These are phyloP conservation scores for Bidens hawaiensis DNA, from an alignment of 140 eudicot genomes.

Conservation along the genomic window DNA sequence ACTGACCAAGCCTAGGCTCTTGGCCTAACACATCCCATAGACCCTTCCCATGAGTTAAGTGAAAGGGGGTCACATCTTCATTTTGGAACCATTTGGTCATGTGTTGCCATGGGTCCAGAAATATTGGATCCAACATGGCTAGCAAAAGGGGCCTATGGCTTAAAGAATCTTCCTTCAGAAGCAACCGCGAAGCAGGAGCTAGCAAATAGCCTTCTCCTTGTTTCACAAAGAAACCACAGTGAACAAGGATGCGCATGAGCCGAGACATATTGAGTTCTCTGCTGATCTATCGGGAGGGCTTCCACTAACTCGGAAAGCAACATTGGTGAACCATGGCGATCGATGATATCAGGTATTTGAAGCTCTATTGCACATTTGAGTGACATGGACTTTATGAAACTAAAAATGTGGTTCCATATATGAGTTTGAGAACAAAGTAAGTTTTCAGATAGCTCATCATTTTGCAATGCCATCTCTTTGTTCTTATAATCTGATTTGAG, in stretches of 20 bases:
- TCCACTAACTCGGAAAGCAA: constrained; percentile 10
- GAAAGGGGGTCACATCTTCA: constrained; percentile 17
- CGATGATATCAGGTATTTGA: constrained; percentile 39
- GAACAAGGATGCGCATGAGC: constrained; percentile 35
- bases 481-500: neutral
- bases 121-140: constrained; percentile 19
- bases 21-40: constrained; percentile 6
- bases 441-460: constrained; percentile 5
- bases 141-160: constrained; percentile 24
- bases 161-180: constrained; percentile 28
- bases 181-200: constrained; percentile 25
- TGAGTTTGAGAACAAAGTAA: constrained; percentile 35
- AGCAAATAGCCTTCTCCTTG: constrained; percentile 24
- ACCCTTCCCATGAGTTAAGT: constrained; percentile 4
- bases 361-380: constrained; percentile 50
- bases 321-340: constrained; percentile 45
- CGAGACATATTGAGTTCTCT: constrained; percentile 13
- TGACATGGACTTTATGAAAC: constrained; percentile 34
- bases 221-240: constrained; percentile 28
- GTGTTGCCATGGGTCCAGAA: constrained; percentile 25
- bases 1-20: constrained; percentile 10
- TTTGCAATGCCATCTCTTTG: constrained; percentile 7
- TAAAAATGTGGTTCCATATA: constrained; percentile 36
- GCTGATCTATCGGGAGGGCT: constrained; percentile 21
- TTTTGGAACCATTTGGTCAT: constrained; percentile 24